phyloP scores from a whole-genome alignment of 2,329 filamentous ascomycete species.

The Furcasterigmium sp. region DNA sequence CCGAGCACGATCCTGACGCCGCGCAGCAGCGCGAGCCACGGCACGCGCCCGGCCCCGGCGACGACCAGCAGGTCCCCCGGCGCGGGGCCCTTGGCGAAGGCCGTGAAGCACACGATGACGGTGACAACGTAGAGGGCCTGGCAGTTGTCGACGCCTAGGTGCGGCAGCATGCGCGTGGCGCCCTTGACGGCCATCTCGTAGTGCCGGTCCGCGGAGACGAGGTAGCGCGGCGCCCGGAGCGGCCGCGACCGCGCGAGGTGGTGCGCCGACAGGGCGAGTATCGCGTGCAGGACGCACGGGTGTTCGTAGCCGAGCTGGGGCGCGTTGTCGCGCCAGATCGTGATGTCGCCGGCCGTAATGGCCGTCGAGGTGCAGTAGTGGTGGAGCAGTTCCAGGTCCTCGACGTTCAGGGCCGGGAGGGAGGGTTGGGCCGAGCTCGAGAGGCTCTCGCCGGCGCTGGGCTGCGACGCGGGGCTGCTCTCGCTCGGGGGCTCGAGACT shows the following conservation, averaged over 20 bases:
- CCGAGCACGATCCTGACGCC: slow-evolving; percentile 13
- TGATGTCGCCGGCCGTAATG: slow-evolving; percentile 11
- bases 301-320: slow-evolving; percentile 18
- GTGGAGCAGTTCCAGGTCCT: slow-evolving; percentile 18
- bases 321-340: slow-evolving; percentile 13
- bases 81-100: slow-evolving; percentile 11
- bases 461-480: slow-evolving; percentile 2
- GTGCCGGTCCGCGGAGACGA: slow-evolving; percentile 14
- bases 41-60: slow-evolving; percentile 10
- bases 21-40: slow-evolving; percentile 13
- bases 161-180: slow-evolving; percentile 13
- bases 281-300: slow-evolving; percentile 16
- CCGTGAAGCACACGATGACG: slow-evolving; percentile 14
- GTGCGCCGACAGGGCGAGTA: slow-evolving; percentile 16
- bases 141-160: slow-evolving; percentile 12
- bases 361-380: slow-evolving; percentile 15
- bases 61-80: slow-evolving; percentile 12
- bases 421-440: not conserved
- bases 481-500: not conserved
- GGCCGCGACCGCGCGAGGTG: slow-evolving; percentile 13
- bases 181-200: slow-evolving; percentile 11
- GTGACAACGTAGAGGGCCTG: slow-evolving; percentile 16
- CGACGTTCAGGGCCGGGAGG: slow-evolving; percentile 9
- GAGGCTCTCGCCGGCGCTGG: not conserved
- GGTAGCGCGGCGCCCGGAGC: slow-evolving; percentile 4